phyloP scores from a whole-genome alignment of 139 green algal genomes.

The Tetratostichococcus sp. region DNA sequence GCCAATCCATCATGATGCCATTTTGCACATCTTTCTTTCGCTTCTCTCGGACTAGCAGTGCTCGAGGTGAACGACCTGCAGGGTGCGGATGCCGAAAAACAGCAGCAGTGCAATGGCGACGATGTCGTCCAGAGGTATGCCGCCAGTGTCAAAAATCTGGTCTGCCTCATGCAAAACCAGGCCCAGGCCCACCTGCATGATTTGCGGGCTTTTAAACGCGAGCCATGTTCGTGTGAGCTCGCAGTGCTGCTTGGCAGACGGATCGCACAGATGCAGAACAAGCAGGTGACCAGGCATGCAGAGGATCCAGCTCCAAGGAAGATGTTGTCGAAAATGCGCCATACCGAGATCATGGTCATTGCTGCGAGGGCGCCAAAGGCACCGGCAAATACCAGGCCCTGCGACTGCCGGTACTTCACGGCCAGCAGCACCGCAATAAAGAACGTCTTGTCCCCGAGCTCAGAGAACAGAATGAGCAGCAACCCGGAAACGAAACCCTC shows the following conservation, averaged over 20 bases:
- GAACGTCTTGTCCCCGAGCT: constrained; percentile 99
- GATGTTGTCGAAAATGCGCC: background rate
- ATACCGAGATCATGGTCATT: constrained; percentile 96
- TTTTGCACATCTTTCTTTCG: too few relatives aligned
- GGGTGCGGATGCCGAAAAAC: constrained; percentile 84
- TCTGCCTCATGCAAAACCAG: constrained; percentile 74
- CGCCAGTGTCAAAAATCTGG: constrained; percentile 58
- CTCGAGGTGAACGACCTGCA: constrained; percentile 35
- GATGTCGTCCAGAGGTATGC: constrained; percentile 81
- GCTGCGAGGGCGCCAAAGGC: constrained; percentile 93
- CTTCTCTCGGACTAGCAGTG: background rate
- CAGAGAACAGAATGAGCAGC: constrained; percentile 94
- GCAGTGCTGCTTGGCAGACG: too few relatives aligned
- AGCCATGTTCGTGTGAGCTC: too few relatives aligned
- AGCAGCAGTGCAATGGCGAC: constrained; percentile 78
- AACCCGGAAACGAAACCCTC: constrained; percentile 85
- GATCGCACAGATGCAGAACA: too few relatives aligned
- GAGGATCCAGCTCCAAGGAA: too few relatives aligned
- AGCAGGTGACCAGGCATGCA: too few relatives aligned
- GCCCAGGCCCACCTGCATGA: constrained; percentile 31
- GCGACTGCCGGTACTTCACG: constrained; percentile 44
- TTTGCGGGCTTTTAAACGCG: background rate
- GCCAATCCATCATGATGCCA: too few relatives aligned
- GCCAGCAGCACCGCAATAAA: constrained; percentile 95
- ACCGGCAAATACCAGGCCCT: constrained; percentile 78